Percentiles rank a stretch among this genome's conserved stretches.
phyloP scores from a whole-genome alignment of 1,284 basidiomycete genomes.

The Coniferiporia weirii region DNA sequence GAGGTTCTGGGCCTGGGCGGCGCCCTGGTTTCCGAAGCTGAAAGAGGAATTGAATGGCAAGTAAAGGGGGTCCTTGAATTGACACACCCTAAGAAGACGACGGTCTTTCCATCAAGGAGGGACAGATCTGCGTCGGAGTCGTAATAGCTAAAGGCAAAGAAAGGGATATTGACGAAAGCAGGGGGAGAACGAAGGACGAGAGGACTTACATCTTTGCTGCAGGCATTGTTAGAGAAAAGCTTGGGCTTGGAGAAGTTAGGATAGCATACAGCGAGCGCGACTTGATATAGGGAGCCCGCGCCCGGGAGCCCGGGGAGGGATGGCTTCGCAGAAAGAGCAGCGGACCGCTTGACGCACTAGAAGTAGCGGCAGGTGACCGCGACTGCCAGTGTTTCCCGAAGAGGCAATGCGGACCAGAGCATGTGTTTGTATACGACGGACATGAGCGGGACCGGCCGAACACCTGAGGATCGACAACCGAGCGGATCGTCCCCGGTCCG shows the following conservation, averaged over 20 bases:
- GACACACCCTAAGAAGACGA: constrained; percentile 56
- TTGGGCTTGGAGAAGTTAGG: not conserved
- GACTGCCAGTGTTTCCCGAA: no score
- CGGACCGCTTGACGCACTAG: no score
- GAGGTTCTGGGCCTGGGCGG: constrained; percentile 61
- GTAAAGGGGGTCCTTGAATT: not conserved
- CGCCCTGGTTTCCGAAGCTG: constrained; percentile 63
- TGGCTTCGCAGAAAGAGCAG: no score
- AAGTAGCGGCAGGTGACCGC: no score
- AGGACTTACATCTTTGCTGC: constrained; percentile 44
- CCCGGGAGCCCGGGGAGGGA: no score
- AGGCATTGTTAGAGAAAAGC: constrained; percentile 22
- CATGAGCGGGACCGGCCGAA: no score
- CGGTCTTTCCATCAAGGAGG: constrained; percentile 44
- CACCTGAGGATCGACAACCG: no score
- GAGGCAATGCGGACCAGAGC: no score
- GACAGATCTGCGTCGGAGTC: constrained; percentile 53
- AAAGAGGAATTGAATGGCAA: constrained; percentile 1
- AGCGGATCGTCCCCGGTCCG: no score
- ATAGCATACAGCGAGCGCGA: no score
- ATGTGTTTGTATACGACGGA: no score
- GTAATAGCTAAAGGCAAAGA: constrained; percentile 48
- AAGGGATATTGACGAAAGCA: not conserved
- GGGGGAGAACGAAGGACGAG: not conserved
- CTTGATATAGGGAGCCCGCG: no score